Conservation (phyloP, 306 rosid species). For the Prunus mira region DNA sequence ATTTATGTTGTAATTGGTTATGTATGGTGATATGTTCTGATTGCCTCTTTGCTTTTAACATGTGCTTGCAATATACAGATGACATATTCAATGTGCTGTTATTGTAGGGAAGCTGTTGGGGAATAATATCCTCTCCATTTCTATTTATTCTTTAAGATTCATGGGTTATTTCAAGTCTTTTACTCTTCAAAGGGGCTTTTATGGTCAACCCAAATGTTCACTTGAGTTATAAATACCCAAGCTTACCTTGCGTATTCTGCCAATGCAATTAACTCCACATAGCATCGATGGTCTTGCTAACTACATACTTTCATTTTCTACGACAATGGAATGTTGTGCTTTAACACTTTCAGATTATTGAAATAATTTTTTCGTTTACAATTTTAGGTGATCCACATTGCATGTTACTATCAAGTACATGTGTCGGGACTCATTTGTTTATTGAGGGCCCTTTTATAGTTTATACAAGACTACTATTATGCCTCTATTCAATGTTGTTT, state of each 20-base stretch:
- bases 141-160: neutral
- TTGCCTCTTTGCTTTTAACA: neutral
- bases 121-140: neutral
- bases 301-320: neutral
- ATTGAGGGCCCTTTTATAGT: neutral
- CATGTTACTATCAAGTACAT: neutral
- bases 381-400: neutral
- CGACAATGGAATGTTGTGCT: neutral
- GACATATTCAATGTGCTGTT: neutral
- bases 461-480: neutral
- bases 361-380: neutral
- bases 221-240: neutral
- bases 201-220: neutral
- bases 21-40: neutral
- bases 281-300: neutral
- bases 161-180: neutral
- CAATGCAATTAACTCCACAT: neutral
- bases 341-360: neutral
- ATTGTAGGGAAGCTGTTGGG: conserved; percentile 1
- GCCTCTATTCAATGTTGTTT: neutral
- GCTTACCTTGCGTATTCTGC: neutral
- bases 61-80: neutral
- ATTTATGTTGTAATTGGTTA: neutral
- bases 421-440: neutral
- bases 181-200: neutral